These are phyloP conservation scores for Cladophialophora bantiana DNA, from an alignment of 2,329 filamentous ascomycete genomes.

Conservation along the genomic window DNA sequence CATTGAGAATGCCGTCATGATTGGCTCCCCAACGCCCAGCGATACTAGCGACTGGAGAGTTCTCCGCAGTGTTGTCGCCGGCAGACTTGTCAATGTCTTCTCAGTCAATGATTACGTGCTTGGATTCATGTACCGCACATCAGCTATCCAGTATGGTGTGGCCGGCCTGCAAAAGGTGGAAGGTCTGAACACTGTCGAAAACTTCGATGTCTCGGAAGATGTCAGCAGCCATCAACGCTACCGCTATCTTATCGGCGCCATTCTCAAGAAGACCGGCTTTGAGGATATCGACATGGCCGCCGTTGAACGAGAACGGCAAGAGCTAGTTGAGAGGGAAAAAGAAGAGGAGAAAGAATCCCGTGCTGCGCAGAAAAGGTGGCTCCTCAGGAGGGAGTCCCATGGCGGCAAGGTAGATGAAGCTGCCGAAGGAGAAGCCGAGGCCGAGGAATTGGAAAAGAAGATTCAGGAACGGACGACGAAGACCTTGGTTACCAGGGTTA, in stretches of 20 bases:
- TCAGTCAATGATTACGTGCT: slow-evolving; percentile 87
- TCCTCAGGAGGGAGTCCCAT: slow-evolving; percentile 36
- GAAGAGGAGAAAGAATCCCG: slow-evolving; percentile 47
- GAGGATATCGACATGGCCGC: slow-evolving; percentile 66
- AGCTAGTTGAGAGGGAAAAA: slow-evolving; percentile 49
- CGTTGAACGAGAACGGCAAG: slow-evolving; percentile 53
- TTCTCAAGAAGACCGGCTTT: slow-evolving; percentile 72
- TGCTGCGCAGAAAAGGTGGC: slow-evolving; percentile 35
- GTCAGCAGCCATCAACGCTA: slow-evolving; percentile 75
- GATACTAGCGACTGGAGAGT: slow-evolving; percentile 75
- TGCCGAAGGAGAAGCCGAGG: slow-evolving; percentile 41
- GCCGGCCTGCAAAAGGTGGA: slow-evolving; percentile 80
- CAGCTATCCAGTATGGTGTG: slow-evolving; percentile 80
- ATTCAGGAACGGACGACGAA: slow-evolving; percentile 41
- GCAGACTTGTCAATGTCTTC: slow-evolving; percentile 85
- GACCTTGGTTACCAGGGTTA: slow-evolving; percentile 39
- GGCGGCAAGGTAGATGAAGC: slow-evolving; percentile 41
- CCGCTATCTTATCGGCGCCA: slow-evolving; percentile 69
- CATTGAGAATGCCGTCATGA: slow-evolving; percentile 81
- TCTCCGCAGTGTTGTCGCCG: slow-evolving; percentile 78
- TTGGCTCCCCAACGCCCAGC: slow-evolving; percentile 80
- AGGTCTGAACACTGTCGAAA: slow-evolving; percentile 62
- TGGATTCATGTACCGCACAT: slow-evolving; percentile 84
- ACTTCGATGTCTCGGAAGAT: slow-evolving; percentile 69
- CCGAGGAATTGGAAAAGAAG: slow-evolving; percentile 39